Evolutionary conservation across 768 basidiomycete species (phyloP).

Genomic region (Lactifluus rugatus): DNA sequence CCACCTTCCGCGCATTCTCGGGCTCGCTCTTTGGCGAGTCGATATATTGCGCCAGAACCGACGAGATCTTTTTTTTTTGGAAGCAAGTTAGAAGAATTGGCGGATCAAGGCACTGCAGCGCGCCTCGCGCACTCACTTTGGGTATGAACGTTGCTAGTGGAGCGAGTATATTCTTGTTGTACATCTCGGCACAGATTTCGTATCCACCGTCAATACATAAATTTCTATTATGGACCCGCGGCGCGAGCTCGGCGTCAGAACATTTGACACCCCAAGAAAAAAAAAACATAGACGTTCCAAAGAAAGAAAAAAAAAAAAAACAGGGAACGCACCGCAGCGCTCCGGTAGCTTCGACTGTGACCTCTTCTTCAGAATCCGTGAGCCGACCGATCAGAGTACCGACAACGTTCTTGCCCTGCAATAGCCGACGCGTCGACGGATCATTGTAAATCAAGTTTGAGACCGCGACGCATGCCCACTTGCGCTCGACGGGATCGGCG

Average conservation of each 20-base stretch:
- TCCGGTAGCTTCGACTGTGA: conserved; percentile 81
- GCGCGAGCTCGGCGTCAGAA: neutral
- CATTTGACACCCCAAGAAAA: neutral
- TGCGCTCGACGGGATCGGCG: conserved; percentile 68
- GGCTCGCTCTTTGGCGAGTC: conserved; percentile 50
- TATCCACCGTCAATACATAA: conserved; percentile 91
- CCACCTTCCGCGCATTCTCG: conserved; percentile 61
- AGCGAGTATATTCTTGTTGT: conserved; percentile 84
- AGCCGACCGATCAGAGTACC: conserved; percentile 79
- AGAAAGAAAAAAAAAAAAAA: neutral
- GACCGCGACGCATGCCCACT: conserved; percentile 96
- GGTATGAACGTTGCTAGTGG: conserved; percentile 68
- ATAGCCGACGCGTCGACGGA: conserved; percentile 77
- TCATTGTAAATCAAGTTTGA: conserved; percentile 94
- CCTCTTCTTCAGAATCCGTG: conserved; percentile 84
- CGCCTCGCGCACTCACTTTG: conserved; percentile 40
- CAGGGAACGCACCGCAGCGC: conserved; percentile 58
- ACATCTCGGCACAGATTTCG: conserved; percentile 95
- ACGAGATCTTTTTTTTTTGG: conserved; percentile 49
- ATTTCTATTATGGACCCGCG: conserved; percentile 44
- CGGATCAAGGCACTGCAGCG: too few species aligned
- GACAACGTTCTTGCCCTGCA: conserved; percentile 88
- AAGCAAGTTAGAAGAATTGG: too few species aligned
- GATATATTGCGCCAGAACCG: conserved; percentile 57
- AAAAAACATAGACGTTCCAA: too few species aligned